Evolutionary conservation across 495 filamentous ascomycete species (phyloP), one percentile per base, ranked within the genome.

Genomic region (Aspergillus ellipticus): DNA sequence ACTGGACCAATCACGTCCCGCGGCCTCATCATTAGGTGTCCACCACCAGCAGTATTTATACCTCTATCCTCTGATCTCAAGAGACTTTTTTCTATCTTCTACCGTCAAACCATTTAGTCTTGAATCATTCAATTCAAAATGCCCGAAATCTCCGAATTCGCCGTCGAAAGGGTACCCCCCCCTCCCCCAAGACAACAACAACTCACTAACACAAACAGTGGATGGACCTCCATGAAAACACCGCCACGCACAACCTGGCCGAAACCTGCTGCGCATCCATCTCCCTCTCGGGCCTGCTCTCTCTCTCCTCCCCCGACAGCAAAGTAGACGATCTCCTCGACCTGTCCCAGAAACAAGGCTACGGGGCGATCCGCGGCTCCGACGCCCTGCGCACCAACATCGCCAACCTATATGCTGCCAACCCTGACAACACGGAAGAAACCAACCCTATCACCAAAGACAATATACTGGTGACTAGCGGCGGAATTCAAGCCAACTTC

Each of bases 401-500:
- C 16, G 76, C 83, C 20, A 70, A 71, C 22, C 53, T 56, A 19
- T 64, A 61, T 35, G 6, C 11, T 35, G 6, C 24, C 24, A 7
- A 28, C 24, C 24, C 24, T 3, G 24, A 28, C 24, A 28, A 4
- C 79, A 3, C 66, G 67, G 21, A 73, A 74, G 41, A 66, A 66
- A 28, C 66, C 65, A 1, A 58, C 75, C 13, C 69, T 71, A 8
- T 69, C 84, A 7, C 74, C 80, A 2, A 49, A 69, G 78, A 87
- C 4, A 84, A 86, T 51, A 74, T 92, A 42, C 63, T 90, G 29
- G 83, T 92, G 49, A 89, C 86, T 0, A 81, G 85, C 29, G 90
- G 90, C 1, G 89, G 88, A 15, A 93, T 92, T 43, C 75, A 81
- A 4, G 89, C 89, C 17, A 95, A 95, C 58, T 86, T 88, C 59